A percentile compares a stretch with the other conserved stretches of the same genome.
These are phyloP conservation scores for Nissolia schottii DNA, from an alignment of 306 rosid genomes.

Conservation along the genomic window DNA sequence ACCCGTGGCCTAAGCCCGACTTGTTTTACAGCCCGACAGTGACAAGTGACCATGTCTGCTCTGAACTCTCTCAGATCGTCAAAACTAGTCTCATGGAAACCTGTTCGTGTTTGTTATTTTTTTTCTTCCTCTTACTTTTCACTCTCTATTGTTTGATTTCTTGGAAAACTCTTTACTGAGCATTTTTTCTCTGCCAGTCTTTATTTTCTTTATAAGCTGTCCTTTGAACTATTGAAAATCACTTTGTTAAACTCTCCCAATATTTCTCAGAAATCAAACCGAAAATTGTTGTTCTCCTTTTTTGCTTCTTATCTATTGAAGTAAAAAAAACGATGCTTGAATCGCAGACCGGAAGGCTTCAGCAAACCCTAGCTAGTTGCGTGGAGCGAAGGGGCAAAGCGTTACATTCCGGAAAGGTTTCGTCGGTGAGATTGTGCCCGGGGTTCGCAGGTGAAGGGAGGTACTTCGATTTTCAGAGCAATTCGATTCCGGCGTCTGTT, in stretches of 20 bases:
- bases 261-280: conserved; percentile 21
- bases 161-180: neutral
- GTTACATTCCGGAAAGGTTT: conserved; percentile 62
- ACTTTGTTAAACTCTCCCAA: neutral
- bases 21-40: too few relatives aligned
- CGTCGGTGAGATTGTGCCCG: conserved; percentile 67
- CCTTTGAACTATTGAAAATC: neutral
- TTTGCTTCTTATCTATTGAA: neutral
- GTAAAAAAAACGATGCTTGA: neutral
- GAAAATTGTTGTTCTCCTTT: neutral
- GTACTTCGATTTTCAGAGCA: conserved; percentile 52
- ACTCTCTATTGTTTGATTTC: neutral
- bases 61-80: conserved; percentile 51
- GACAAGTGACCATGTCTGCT: conserved; percentile 26
- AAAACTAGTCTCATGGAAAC: conserved; percentile 58
- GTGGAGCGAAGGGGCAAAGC: conserved; percentile 61
- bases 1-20: too few relatives aligned
- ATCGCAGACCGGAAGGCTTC: conserved; percentile 68
- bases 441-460: conserved; percentile 73
- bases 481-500: conserved; percentile 51
- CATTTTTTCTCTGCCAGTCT: neutral
- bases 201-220: neutral
- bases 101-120: conserved; percentile 31
- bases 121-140: neutral
- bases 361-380: conserved; percentile 72